Conservation (phyloP, 805 yeast genomes). For the Wickerhamomyces tratensis region DNA sequence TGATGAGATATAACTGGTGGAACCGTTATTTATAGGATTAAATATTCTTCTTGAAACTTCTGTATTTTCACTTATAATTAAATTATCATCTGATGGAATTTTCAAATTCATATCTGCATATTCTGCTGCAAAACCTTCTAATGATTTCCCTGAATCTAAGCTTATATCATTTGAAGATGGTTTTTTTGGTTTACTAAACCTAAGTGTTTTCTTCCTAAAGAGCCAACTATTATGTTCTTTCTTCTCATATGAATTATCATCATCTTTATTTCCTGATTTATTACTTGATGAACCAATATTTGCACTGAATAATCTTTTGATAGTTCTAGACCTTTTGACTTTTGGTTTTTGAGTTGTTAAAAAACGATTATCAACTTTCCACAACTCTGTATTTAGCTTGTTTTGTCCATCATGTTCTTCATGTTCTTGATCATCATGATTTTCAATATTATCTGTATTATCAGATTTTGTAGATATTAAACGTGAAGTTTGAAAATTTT, state of each 20-base stretch:
- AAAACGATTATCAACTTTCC: neutral
- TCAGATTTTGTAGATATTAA: no score
- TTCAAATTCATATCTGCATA: conserved; percentile 6
- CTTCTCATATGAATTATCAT: neutral
- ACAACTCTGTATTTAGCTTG: no score
- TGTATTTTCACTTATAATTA: neutral
- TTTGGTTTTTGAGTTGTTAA: neutral
- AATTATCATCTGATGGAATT: conserved; percentile 3
- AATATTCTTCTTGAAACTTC: no score
- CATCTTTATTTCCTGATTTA: no score
- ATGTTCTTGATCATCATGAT: no score
- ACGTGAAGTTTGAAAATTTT: no score
- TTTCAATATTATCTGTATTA: no score
- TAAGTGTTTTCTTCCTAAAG: neutral
- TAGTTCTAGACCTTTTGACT: neutral
- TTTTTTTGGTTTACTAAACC: neutral
- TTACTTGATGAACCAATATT: neutral
- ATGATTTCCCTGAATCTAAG: conserved; percentile 16
- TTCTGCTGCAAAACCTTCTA: conserved; percentile 11
- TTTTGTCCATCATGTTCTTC: no score
- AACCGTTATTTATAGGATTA: no score
- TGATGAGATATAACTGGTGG: no score
- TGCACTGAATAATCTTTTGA: neutral
- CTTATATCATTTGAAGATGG: conserved; percentile 3
- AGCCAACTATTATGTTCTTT: conserved; percentile 4